A percentile compares a stretch with the other conserved stretches of the same genome.
These are phyloP conservation scores for Castanea mollissima DNA, from an alignment of 306 rosid species.

Conservation along the genomic window DNA sequence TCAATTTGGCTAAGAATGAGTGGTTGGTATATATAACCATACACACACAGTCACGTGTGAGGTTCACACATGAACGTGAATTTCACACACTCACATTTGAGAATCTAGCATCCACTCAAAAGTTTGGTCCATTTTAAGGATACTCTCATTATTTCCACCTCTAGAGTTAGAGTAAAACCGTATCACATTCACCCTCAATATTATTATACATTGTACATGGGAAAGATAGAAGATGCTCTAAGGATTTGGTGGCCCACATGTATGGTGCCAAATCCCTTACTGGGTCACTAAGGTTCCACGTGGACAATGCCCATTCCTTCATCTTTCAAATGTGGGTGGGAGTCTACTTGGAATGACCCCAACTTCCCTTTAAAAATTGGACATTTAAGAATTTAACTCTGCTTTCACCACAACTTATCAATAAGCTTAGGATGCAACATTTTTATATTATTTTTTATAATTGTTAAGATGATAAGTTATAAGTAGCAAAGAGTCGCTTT, in stretches of 20 bases:
- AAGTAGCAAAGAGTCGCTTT: too few species aligned
- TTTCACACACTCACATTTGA: not conserved
- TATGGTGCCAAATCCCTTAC: constrained; percentile 33
- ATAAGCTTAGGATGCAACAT: too few species aligned
- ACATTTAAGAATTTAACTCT: not conserved
- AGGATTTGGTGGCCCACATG: constrained; percentile 26
- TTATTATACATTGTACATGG: not conserved
- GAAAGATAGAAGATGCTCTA: constrained; percentile 14
- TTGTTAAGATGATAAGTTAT: too few species aligned
- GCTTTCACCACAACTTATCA: not conserved
- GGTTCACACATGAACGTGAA: constrained; percentile 32
- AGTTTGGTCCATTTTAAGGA: not conserved
- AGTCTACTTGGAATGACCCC: constrained; percentile 5
- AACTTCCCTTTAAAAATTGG: not conserved
- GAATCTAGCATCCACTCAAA: not conserved
- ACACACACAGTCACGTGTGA: constrained; percentile 47
- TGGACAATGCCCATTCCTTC: constrained; percentile 23
- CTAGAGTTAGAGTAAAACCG: not conserved
- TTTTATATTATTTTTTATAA: too few species aligned
- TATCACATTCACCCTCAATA: not conserved
- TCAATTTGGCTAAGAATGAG: not conserved
- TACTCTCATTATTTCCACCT: not conserved
- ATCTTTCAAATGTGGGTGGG: not conserved
- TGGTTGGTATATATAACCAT: not conserved
- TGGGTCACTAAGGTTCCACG: constrained; percentile 36